Percentiles rank a stretch among this genome's conserved stretches.
These are phyloP conservation scores for Auriscalpium microsporum DNA, from an alignment of 768 basidiomycete genomes.

Conservation along the genomic window DNA sequence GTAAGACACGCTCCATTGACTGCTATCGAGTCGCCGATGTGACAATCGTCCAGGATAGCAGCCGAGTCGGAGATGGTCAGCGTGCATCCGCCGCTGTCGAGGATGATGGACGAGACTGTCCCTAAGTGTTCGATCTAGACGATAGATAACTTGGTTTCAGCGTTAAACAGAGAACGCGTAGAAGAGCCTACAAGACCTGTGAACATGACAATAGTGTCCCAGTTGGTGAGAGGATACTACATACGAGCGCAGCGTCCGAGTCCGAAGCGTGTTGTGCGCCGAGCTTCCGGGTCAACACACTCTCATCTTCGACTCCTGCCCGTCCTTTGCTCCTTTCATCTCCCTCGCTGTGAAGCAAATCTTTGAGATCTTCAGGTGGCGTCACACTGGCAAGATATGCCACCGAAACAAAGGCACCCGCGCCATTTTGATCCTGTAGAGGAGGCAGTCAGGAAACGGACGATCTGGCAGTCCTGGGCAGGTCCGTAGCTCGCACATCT, in stretches of 20 bases:
- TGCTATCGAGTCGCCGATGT: constrained; percentile 90
- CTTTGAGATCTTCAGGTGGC: no score
- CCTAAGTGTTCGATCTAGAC: constrained; percentile 88
- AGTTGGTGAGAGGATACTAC: no score
- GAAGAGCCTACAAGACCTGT: constrained; percentile 58
- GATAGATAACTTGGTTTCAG: constrained; percentile 8
- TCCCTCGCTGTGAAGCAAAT: no score
- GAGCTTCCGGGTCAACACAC: background rate
- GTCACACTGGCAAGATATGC: no score
- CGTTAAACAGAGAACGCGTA: constrained; percentile 1
- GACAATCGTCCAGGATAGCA: constrained; percentile 78
- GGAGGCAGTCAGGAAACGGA: constrained; percentile 17
- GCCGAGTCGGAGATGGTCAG: constrained; percentile 66
- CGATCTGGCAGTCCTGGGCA: constrained; percentile 38
- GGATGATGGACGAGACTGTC: constrained; percentile 52
- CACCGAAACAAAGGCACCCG: no score
- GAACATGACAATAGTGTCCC: constrained; percentile 42
- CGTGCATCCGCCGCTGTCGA: constrained; percentile 71
- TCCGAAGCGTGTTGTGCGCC: no score
- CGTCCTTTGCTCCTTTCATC: no score
- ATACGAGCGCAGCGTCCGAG: no score
- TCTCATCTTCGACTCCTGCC: no score
- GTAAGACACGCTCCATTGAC: constrained; percentile 80
- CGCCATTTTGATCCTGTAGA: background rate
- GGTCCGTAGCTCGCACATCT: constrained; percentile 19